Conservation (phyloP, 2,329 filamentous ascomycete genomes). For the Domatiomyces catenatus region DNA sequence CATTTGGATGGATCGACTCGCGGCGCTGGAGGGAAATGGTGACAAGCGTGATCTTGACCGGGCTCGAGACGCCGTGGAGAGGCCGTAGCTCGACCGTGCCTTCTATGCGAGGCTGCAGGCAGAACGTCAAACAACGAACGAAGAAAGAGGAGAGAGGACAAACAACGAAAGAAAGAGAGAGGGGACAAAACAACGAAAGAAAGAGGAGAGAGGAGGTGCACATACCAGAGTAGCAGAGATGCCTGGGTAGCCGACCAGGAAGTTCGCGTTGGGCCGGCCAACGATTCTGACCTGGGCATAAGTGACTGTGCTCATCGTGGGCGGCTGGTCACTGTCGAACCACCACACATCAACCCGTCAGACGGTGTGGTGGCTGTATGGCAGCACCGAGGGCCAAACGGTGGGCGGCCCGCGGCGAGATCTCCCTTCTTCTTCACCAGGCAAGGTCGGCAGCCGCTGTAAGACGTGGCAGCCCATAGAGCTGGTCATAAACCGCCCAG, state of each 20-base stretch:
- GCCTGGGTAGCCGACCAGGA: conserved; percentile 90
- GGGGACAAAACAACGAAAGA: not conserved
- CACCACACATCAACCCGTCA: conserved; percentile 5
- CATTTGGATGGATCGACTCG: conserved; percentile 91
- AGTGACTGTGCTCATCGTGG: conserved; percentile 51
- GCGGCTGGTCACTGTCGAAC: conserved; percentile 6
- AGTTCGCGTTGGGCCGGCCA: conserved; percentile 91
- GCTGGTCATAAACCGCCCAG: not conserved
- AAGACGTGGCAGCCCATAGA: not conserved
- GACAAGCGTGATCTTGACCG: conserved; percentile 80
- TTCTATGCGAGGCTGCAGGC: conserved; percentile 72
- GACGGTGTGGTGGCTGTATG: not conserved
- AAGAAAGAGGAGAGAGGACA: not conserved
- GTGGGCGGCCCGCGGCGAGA: not conserved
- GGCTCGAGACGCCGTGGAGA: conserved; percentile 66
- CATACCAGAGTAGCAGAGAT: conserved; percentile 93
- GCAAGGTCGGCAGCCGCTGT: not conserved
- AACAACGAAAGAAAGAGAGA: conserved; percentile 6
- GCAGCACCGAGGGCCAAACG: not conserved
- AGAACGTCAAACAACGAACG: conserved; percentile 6
- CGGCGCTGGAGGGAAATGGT: conserved; percentile 84
- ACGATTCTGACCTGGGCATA: conserved; percentile 50
- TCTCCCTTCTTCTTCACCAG: not conserved
- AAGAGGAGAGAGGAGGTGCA: conserved; percentile 19
- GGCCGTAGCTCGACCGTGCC: conserved; percentile 95